A percentile compares a stretch with the other conserved stretches of the same genome.
Conservation (phyloP, 208 protist genomes). For the Leishmania arabica region DNA sequence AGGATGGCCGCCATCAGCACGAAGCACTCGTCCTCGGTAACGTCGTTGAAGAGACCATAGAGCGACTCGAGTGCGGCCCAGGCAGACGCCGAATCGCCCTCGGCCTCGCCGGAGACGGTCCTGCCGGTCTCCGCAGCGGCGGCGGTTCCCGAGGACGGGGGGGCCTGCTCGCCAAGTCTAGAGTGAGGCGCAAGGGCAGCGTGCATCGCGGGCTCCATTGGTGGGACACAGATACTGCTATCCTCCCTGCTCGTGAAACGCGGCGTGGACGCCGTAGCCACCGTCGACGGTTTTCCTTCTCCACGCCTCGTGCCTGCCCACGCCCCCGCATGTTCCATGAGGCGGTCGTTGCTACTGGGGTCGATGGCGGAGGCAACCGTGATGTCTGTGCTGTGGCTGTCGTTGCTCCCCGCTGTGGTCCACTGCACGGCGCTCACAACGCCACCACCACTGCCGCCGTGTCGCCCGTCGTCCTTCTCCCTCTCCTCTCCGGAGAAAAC, state of each 20-base stretch:
- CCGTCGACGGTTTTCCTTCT: neutral
- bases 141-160: neutral
- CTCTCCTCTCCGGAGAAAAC: neutral
- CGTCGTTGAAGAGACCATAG: conserved; percentile 43
- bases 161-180: neutral
- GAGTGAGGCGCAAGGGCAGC: neutral
- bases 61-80: conserved; percentile 35
- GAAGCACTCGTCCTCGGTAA: conserved; percentile 45
- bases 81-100: neutral
- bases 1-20: conserved; percentile 59
- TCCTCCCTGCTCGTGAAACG: neutral
- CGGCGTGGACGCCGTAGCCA: neutral
- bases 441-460: neutral
- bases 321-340: neutral
- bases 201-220: neutral
- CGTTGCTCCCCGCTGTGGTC: neutral
- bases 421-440: neutral
- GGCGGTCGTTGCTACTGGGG: conserved; percentile 8
- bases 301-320: neutral
- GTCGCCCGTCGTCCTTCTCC: neutral
- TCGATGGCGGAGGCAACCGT: neutral
- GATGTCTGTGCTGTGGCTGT: neutral
- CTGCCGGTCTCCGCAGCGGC: neutral
- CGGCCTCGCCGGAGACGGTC: neutral
- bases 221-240: neutral